Evolutionary conservation across 2,329 filamentous ascomycete species (phyloP).

Genomic region (Beauveria australis): DNA sequence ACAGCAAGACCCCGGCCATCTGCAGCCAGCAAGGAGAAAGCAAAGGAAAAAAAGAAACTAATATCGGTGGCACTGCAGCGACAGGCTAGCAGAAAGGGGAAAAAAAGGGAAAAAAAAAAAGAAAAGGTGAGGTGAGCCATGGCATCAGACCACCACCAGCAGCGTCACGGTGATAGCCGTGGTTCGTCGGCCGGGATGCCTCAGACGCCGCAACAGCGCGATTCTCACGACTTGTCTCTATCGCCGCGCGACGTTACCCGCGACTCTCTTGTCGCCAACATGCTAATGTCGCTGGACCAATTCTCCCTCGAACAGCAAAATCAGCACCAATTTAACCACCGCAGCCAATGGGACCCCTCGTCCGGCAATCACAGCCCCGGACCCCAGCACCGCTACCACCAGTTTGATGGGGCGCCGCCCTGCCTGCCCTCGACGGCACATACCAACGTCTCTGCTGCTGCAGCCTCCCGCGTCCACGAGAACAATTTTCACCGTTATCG

Average conservation of each 20-base stretch:
- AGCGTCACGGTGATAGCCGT: neutral
- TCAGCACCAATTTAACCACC: constrained; percentile 20
- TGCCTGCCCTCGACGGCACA: neutral
- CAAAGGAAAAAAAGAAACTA: neutral
- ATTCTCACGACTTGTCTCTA: constrained; percentile 82
- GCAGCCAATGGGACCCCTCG: neutral
- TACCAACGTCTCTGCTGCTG: neutral
- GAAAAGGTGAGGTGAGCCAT: neutral
- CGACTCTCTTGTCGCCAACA: constrained; percentile 90
- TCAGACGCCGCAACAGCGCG: constrained; percentile 24
- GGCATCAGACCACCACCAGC: neutral
- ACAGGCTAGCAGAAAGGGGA: neutral
- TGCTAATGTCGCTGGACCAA: constrained; percentile 88
- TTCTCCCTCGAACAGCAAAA: constrained; percentile 48
- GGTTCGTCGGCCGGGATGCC: neutral
- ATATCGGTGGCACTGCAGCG: neutral
- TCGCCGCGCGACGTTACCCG: constrained; percentile 68
- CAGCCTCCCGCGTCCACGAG: neutral
- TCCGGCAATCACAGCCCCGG: constrained; percentile 11
- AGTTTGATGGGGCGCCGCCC: constrained; percentile 5
- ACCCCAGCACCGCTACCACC: constrained; percentile 16
- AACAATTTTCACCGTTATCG: neutral
- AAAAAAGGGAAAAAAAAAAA: neutral
- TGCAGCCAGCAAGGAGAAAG: neutral
- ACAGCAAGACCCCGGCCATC: neutral